phyloP scores from a whole-genome alignment of 345 rosid species.

The Jatropha curcas region DNA sequence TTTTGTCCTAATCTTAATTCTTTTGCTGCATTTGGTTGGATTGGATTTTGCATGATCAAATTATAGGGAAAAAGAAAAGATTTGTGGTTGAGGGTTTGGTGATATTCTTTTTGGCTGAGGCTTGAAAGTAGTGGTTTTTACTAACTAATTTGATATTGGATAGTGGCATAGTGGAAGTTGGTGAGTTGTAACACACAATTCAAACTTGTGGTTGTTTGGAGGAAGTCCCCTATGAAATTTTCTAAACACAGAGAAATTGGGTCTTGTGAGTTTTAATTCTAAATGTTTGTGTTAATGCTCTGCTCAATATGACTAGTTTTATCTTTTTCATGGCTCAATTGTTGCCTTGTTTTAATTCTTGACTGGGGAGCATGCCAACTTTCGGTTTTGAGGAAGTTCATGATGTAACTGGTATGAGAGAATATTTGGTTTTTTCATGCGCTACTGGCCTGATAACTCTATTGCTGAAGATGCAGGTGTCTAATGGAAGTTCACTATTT shows the following conservation, averaged over 20 bases:
- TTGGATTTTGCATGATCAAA: neutral
- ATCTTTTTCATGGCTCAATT: neutral
- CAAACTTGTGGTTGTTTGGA: neutral
- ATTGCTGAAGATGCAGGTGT: neutral
- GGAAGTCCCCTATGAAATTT: neutral
- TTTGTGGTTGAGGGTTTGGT: conserved; percentile 3
- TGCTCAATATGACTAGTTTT: neutral
- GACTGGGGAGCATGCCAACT: neutral
- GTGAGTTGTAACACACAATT: conserved; percentile 23
- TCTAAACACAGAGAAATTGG: neutral
- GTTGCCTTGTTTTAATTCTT: neutral
- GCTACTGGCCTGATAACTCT: too few relatives aligned
- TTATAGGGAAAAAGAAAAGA: neutral
- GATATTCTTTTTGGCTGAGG: conserved; percentile 15
- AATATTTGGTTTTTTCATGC: too few relatives aligned
- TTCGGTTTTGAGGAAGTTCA: neutral
- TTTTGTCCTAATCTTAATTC: conserved; percentile 16
- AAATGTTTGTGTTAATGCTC: neutral
- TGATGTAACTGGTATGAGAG: too few relatives aligned
- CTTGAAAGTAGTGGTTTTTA: conserved; percentile 10
- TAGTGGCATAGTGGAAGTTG: conserved; percentile 13
- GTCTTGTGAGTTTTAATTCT: neutral
- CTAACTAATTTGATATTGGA: conserved; percentile 18
- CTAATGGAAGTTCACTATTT: neutral
- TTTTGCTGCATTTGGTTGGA: conserved; percentile 16